These are phyloP conservation scores for Entomophthora muscae DNA, from an alignment of 371 early-diverging fungal genomes.

Conservation along the genomic window DNA sequence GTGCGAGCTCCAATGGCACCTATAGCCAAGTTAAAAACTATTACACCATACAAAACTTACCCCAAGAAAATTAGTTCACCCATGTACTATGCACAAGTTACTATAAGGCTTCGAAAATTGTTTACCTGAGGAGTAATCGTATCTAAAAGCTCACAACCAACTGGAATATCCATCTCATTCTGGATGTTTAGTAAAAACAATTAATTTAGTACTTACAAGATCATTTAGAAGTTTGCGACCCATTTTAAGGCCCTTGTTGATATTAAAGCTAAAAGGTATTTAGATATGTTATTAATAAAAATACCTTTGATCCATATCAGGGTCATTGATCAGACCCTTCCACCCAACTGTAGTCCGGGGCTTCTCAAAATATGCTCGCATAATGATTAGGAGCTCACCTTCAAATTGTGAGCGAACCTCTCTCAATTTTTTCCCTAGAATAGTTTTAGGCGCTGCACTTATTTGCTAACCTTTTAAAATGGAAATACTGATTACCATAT, in stretches of 20 bases:
- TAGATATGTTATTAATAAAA: background rate
- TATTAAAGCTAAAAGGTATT: conserved; percentile 34
- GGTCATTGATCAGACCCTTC: conserved; percentile 89
- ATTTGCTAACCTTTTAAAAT: too few species aligned
- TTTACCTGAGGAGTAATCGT: conserved; percentile 73
- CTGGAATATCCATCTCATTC: conserved; percentile 70
- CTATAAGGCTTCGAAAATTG: too few species aligned
- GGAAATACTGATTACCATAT: too few species aligned
- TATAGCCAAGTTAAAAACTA: conserved; percentile 9
- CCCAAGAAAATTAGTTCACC: conserved; percentile 87
- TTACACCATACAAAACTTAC: conserved; percentile 14
- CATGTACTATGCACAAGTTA: too few species aligned
- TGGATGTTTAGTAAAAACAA: too few species aligned
- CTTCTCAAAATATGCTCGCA: conserved; percentile 92
- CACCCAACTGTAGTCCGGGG: conserved; percentile 89
- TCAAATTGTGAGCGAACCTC: conserved; percentile 28
- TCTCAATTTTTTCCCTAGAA: conserved; percentile 33
- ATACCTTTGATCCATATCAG: conserved; percentile 56
- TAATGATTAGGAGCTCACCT: conserved; percentile 58
- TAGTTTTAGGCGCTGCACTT: too few species aligned
- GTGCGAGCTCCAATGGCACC: conserved; percentile 86
- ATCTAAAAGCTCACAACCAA: conserved; percentile 78
- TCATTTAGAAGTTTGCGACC: conserved; percentile 60
- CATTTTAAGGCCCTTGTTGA: conserved; percentile 77
- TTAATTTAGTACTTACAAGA: conserved; percentile 20